Conservation (phyloP, 306 rosid genomes). For the Biancaea sappan region DNA sequence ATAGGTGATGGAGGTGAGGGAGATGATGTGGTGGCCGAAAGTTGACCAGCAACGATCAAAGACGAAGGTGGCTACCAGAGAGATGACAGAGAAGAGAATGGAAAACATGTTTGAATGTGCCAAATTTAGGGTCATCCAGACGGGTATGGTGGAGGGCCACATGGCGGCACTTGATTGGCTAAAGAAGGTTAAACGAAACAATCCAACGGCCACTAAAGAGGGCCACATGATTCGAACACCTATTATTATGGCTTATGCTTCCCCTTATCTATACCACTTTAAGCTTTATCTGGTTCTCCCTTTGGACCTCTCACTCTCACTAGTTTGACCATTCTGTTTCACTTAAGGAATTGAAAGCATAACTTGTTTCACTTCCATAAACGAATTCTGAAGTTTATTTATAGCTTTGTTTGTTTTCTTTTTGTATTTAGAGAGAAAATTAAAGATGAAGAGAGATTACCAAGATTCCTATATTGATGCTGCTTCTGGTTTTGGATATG, state of each 20-base stretch:
- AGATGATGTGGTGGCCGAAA: too few species aligned
- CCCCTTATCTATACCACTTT: slow-evolving; percentile 48
- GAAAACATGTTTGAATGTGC: too few species aligned
- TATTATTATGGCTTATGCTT: slow-evolving; percentile 52
- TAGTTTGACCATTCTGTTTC: neutral
- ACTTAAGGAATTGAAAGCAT: neutral
- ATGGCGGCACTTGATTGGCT: too few species aligned
- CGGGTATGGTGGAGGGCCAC: too few species aligned
- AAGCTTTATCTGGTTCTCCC: slow-evolving; percentile 29
- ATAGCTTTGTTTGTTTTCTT: neutral
- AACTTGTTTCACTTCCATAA: slow-evolving; percentile 25
- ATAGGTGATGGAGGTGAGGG: too few species aligned
- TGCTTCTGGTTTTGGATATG: neutral
- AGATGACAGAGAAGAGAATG: too few species aligned
- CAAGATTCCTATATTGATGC: neutral
- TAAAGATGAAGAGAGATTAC: slow-evolving; percentile 56
- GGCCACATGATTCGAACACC: too few species aligned
- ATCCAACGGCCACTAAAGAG: too few species aligned
- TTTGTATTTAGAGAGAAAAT: neutral
- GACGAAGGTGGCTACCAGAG: too few species aligned
- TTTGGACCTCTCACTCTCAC: slow-evolving; percentile 33
- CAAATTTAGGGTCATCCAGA: too few species aligned
- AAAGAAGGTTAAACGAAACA: too few species aligned
- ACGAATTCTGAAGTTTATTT: neutral
- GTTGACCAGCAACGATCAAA: too few species aligned